phyloP scores from a whole-genome alignment of 1,284 basidiomycete species.

The Puccinia horiana region DNA sequence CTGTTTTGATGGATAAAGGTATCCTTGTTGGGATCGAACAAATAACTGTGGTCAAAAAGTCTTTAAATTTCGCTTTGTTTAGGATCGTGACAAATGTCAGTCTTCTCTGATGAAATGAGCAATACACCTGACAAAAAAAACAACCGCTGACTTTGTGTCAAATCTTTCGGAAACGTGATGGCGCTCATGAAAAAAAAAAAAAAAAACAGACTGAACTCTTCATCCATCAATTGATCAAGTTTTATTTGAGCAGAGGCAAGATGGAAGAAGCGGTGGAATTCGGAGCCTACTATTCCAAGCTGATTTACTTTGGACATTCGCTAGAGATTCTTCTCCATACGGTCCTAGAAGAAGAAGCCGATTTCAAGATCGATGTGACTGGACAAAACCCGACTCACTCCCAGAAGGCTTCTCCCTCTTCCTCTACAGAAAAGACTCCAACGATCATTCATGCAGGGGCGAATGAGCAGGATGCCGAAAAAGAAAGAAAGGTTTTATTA shows the following conservation, averaged over 20 bases:
- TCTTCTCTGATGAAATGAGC: background rate
- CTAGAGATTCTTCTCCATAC: slow-evolving; percentile 91
- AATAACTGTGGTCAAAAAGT: slow-evolving; percentile 73
- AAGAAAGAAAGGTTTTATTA: background rate
- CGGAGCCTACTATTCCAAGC: slow-evolving; percentile 78
- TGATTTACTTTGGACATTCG: slow-evolving; percentile 91
- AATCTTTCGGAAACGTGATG: background rate
- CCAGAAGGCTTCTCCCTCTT: background rate
- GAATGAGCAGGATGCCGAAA: background rate
- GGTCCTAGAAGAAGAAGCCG: slow-evolving; percentile 85
- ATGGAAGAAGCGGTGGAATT: slow-evolving; percentile 78
- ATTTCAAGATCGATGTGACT: slow-evolving; percentile 50
- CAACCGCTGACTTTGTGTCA: slow-evolving; percentile 58
- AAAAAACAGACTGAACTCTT: slow-evolving; percentile 80
- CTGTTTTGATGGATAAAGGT: slow-evolving; percentile 96
- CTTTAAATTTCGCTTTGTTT: slow-evolving; percentile 87
- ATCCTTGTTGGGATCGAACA: slow-evolving; percentile 96
- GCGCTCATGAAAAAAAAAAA: background rate
- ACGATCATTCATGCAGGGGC: background rate
- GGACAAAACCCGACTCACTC: slow-evolving; percentile 63
- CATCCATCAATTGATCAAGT: slow-evolving; percentile 84
- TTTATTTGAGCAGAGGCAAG: slow-evolving; percentile 74
- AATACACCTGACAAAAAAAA: background rate
- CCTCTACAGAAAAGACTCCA: background rate
- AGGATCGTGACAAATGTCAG: slow-evolving; percentile 83